phyloP scores from a whole-genome alignment of 768 basidiomycete genomes.

The Nidularia pulvinata region DNA sequence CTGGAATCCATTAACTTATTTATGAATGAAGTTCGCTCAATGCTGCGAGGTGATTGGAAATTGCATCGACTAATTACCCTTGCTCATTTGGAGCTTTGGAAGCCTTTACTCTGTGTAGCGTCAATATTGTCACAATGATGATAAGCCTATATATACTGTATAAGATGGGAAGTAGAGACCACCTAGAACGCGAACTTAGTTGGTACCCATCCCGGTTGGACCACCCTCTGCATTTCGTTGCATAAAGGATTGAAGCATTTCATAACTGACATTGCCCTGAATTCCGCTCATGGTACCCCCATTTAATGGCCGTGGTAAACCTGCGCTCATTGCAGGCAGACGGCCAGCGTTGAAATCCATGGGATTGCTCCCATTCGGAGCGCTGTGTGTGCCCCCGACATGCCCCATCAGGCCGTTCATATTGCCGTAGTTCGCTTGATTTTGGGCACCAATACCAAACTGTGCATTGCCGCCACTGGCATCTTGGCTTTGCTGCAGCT shows the following conservation, averaged over 20 bases:
- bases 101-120: no score
- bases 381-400: conserved; percentile 13
- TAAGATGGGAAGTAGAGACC: no score
- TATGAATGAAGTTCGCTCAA: no score
- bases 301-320: conserved; percentile 11
- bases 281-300: conserved; percentile 10
- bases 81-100: no score
- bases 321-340: conserved; percentile 2
- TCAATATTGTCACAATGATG: no score
- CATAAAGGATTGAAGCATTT: conserved; percentile 43
- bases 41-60: no score
- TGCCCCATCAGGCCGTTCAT: conserved; percentile 10
- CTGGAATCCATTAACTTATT: no score
- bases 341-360: not conserved
- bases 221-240: conserved; percentile 31
- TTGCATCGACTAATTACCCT: no score
- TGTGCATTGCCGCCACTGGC: not conserved
- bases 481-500: conserved; percentile 6
- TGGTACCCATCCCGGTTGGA: no score
- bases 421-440: conserved; percentile 7
- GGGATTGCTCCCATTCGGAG: conserved; percentile 1
- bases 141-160: no score
- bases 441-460: no score
- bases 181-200: no score
- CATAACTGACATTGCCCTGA: conserved; percentile 27